A percentile compares a stretch with the other conserved stretches of the same genome.
These are phyloP conservation scores for Tetrapyrgos nigripes DNA, from an alignment of 1,284 basidiomycete species.

Conservation along the genomic window DNA sequence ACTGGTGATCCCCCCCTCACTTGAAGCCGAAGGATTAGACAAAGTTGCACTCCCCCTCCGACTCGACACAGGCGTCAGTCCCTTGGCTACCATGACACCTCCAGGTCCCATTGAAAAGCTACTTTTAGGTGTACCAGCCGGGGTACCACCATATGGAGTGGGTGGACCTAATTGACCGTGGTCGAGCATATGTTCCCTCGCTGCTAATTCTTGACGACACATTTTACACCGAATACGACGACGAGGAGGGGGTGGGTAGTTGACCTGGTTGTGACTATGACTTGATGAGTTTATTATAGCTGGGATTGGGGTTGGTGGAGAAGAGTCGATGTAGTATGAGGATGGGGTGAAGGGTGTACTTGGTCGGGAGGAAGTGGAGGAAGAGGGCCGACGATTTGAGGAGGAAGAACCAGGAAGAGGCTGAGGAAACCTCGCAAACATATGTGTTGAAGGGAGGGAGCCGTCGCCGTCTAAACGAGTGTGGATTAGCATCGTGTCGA, in stretches of 20 bases:
- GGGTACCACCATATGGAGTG: conserved; percentile 59
- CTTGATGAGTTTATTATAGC: no score
- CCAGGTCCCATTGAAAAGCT: no score
- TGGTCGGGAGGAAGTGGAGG: conserved; percentile 47
- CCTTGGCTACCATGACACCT: no score
- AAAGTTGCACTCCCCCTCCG: not conserved
- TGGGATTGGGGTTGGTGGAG: not conserved
- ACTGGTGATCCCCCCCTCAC: no score
- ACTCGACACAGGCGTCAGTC: not conserved
- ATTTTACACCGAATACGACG: conserved; percentile 88
- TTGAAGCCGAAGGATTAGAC: not conserved
- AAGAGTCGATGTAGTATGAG: not conserved
- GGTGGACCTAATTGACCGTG: conserved; percentile 80
- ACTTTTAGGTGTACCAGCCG: conserved; percentile 31
- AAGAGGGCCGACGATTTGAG: no score
- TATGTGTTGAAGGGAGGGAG: conserved; percentile 62
- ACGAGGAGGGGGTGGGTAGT: conserved; percentile 36
- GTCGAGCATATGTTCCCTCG: conserved; percentile 91
- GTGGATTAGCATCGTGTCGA: conserved; percentile 19
- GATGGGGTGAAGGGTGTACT: conserved; percentile 23
- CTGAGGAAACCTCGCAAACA: conserved; percentile 79
- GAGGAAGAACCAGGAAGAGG: conserved; percentile 52
- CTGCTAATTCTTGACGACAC: conserved; percentile 88
- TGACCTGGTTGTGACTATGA: conserved; percentile 1
- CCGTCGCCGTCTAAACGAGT: conserved; percentile 71